Percentiles rank a stretch among this genome's conserved stretches.
Conservation (phyloP, 106 monocot species). For the Iris macrosiphon region DNA sequence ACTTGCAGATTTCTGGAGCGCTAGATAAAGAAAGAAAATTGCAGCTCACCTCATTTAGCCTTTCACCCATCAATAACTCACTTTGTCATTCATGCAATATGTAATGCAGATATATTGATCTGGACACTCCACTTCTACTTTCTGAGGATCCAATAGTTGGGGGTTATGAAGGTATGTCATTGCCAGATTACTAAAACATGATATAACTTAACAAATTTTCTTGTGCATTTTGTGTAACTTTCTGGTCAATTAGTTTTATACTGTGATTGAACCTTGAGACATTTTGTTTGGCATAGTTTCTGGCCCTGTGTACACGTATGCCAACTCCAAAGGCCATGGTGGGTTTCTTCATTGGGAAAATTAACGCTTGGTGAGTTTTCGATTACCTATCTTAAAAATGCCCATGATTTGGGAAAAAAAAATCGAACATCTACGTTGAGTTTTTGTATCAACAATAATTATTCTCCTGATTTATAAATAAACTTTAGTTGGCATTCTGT, state of each 20-base stretch:
- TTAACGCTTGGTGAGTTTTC: conserved; percentile 31
- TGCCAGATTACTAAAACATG: background rate
- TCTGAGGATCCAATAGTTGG: conserved; percentile 78
- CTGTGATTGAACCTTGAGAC: background rate
- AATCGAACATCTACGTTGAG: too few species aligned
- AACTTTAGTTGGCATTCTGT: too few species aligned
- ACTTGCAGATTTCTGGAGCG: too few species aligned
- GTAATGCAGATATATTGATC: conserved; percentile 72
- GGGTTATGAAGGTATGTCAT: conserved; percentile 78
- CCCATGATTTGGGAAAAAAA: too few species aligned
- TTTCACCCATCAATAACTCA: too few species aligned
- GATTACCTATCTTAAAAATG: too few species aligned
- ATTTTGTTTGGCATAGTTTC: conserved; percentile 34
- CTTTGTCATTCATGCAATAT: conserved; percentile 45
- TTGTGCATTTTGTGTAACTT: background rate
- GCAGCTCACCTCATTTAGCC: too few species aligned
- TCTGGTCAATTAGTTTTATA: background rate
- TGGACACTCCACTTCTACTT: conserved; percentile 84
- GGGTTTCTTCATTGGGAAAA: conserved; percentile 76
- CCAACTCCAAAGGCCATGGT: conserved; percentile 83
- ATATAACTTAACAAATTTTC: background rate
- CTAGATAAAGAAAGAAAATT: too few species aligned
- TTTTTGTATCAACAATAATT: too few species aligned
- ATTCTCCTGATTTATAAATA: too few species aligned
- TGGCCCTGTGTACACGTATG: conserved; percentile 79